These are phyloP conservation scores for Nicotiana paniculata DNA, from an alignment of 257 asterid genomes.

Conservation along the genomic window DNA sequence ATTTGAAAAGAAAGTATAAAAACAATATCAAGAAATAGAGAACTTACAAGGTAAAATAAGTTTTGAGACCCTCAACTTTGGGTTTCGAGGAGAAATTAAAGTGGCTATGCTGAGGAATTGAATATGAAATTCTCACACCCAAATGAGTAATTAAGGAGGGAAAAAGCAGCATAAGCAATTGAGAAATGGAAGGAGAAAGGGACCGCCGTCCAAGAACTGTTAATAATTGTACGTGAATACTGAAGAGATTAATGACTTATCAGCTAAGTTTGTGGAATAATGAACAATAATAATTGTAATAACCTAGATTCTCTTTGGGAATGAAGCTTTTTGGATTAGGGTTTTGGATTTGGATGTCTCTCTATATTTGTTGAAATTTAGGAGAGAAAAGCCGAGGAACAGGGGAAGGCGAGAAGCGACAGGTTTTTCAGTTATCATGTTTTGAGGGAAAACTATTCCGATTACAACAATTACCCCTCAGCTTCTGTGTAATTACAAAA, in stretches of 20 bases:
- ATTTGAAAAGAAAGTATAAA: no score
- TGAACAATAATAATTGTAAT: no score
- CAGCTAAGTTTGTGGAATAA: background rate
- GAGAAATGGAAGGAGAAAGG: background rate
- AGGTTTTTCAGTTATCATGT: slow-evolving; percentile 30
- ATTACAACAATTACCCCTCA: background rate
- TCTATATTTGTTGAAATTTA: background rate
- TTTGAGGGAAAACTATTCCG: background rate
- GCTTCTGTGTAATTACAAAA: background rate
- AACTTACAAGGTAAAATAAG: background rate
- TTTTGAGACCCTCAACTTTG: no score
- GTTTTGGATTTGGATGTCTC: background rate
- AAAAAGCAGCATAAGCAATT: background rate
- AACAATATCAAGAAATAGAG: no score
- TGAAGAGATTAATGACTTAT: background rate
- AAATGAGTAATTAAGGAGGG: background rate
- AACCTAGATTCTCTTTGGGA: background rate
- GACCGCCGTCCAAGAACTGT: background rate
- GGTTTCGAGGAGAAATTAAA: no score
- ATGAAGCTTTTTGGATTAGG: background rate
- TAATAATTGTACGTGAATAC: background rate
- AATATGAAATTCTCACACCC: background rate
- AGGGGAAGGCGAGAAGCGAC: slow-evolving; percentile 17
- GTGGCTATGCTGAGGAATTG: no score
- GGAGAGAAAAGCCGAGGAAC: background rate